Evolutionary conservation across 768 basidiomycete species (phyloP).

Genomic region (Kwoniella botswanensis): DNA sequence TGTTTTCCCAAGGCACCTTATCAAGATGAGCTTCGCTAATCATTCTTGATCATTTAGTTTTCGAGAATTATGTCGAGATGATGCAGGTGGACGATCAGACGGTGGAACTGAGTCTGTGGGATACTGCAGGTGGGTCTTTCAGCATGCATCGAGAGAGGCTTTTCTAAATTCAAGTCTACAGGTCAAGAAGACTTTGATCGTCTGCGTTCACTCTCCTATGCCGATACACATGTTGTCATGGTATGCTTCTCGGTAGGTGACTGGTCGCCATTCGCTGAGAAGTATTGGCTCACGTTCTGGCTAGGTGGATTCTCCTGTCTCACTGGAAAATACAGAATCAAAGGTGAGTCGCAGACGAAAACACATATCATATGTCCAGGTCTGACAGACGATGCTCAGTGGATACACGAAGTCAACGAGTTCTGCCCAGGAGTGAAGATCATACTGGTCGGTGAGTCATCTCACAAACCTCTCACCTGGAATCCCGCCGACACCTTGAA

Average conservation of each 20-base stretch:
- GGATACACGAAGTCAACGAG: slow-evolving; percentile 86
- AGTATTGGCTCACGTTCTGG: neutral
- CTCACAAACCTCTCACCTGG: slow-evolving; percentile 11
- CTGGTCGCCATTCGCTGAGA: neutral
- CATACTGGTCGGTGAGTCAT: slow-evolving; percentile 79
- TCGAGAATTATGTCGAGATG: slow-evolving; percentile 96
- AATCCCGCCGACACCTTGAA: slow-evolving; percentile 7
- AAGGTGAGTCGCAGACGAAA: slow-evolving; percentile 65
- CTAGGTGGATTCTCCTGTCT: slow-evolving; percentile 91
- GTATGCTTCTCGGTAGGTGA: slow-evolving; percentile 85
- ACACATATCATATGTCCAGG: neutral
- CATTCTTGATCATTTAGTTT: slow-evolving; percentile 71
- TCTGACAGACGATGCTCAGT: slow-evolving; percentile 63
- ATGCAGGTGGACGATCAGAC: slow-evolving; percentile 81
- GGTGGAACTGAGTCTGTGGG: slow-evolving; percentile 94
- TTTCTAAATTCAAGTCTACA: slow-evolving; percentile 5
- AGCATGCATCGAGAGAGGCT: slow-evolving; percentile 11
- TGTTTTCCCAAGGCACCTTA: no score
- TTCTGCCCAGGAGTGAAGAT: slow-evolving; percentile 96
- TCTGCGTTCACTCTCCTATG: slow-evolving; percentile 89
- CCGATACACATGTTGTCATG: slow-evolving; percentile 95
- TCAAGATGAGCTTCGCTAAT: slow-evolving; percentile 63
- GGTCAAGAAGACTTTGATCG: slow-evolving; percentile 71
- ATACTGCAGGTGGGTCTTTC: slow-evolving; percentile 79
- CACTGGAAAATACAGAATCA: slow-evolving; percentile 91